A percentile compares a stretch with the other conserved stretches of the same genome.
These are phyloP conservation scores for Leptographium procerum DNA, from an alignment of 2,329 filamentous ascomycete genomes.

Conservation along the genomic window DNA sequence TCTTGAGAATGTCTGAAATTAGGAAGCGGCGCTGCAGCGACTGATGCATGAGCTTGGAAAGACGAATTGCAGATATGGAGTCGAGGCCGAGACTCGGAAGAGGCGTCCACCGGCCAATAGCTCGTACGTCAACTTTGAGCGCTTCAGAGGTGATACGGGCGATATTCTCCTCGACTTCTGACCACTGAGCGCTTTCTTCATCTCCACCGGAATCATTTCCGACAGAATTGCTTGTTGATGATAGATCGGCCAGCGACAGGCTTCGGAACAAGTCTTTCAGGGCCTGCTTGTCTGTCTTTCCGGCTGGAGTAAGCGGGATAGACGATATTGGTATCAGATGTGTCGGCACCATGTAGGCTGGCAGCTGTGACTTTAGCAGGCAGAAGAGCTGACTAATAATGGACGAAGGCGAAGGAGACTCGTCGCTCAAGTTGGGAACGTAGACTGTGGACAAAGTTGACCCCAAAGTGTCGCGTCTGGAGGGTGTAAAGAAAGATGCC, in stretches of 20 bases:
- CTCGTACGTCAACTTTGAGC: slow-evolving; percentile 29
- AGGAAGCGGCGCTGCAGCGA: slow-evolving; percentile 37
- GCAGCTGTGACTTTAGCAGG: slow-evolving; percentile 43
- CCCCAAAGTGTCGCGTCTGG: background rate
- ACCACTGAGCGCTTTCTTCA: background rate
- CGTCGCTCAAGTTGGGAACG: slow-evolving; percentile 24
- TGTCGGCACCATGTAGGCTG: slow-evolving; percentile 69
- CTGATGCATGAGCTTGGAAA: slow-evolving; percentile 47
- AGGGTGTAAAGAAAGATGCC: slow-evolving; percentile 57
- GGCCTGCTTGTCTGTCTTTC: slow-evolving; percentile 55
- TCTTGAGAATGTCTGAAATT: slow-evolving; percentile 58
- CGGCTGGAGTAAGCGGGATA: slow-evolving; percentile 62
- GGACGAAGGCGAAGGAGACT: slow-evolving; percentile 3
- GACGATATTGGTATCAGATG: slow-evolving; percentile 57
- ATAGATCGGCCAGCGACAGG: slow-evolving; percentile 28
- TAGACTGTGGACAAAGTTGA: slow-evolving; percentile 18
- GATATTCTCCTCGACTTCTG: slow-evolving; percentile 40
- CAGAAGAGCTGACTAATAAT: slow-evolving; percentile 38
- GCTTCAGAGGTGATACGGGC: slow-evolving; percentile 40
- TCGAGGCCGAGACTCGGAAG: slow-evolving; percentile 73
- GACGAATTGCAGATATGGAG: slow-evolving; percentile 66
- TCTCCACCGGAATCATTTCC: background rate
- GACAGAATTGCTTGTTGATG: background rate
- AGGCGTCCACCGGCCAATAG: slow-evolving; percentile 54
- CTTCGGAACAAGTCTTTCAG: slow-evolving; percentile 37